Base-by-base conservation (phyloP, 139 green algal genomes). In the Tetraselmis striata region DNA sequence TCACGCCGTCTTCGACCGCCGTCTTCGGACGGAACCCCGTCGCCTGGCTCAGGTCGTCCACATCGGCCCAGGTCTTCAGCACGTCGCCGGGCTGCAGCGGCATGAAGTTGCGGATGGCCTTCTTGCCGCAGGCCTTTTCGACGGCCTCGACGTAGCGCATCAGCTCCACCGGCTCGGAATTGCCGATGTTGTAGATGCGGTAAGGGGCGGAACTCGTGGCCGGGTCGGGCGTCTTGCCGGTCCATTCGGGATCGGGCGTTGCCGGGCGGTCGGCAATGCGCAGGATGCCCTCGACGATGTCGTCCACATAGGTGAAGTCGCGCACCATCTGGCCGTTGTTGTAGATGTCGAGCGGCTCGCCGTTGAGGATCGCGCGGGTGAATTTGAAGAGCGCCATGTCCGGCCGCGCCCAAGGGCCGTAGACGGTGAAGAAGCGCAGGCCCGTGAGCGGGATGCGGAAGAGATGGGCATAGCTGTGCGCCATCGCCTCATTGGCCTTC, bases 341-440 rank as follows among this genome's bases (percentile, higher is more conserved):
- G 87, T 94, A 94, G 32, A 97, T 91, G 11, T 86, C 88, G 59
- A 97, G 92, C 28, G 92, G 86, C 45, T 92, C 59, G 23, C 85
- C 84, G 5, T 87, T 30, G 45, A 90, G 79, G 45, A 97, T 94
- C 77, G 84, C 85, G 28, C 87, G 82, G 0, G 91, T 84, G 85
- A 97, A 96, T 11, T 87, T 90, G 82, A 94, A 93, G 78, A 91
- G 92, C 0, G 91, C 91, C 93, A 97, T 97, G 90, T 97, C 93
- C 2, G 88, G 90, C 18, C 90, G 85, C 1, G 86, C 90, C 84
- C 85, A 92, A 0, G 94, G 93, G 0, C 94, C 94, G 81, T 97
- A 97, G 59, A 97, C 94, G 0, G 94, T 97, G 87, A 97, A 97
- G 83, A 97, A 97, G 77, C 90, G 86, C 78, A 93, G 80, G 25